Base-by-base conservation (phyloP, 179 eudicot species). In the Monotropa hypopitys region DNA sequence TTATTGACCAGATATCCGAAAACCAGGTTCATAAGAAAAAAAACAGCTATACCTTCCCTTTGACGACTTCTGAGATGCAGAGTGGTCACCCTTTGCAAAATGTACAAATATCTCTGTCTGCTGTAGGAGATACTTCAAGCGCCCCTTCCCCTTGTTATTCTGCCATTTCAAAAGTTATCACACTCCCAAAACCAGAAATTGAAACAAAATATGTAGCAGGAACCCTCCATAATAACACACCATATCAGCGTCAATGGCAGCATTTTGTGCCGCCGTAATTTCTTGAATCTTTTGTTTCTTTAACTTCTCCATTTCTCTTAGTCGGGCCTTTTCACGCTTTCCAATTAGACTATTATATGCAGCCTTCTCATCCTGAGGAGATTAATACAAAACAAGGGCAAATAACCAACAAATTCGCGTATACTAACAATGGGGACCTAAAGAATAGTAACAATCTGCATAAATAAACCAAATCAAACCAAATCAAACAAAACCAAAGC, bases 71-170 rank as follows among this genome's bases (percentile, higher is more conserved):
- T 79, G 84, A 9, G 92, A 73, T n/a, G 87, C 77, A 73, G 97
- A 85, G 46, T 88, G 94, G 38, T 86, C 97, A 63, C 94, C 90
- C 86, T 93, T 91, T 57, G 99, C 99, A 84, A 95, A 95, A 88
- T 95, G 99, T 40, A 97, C 91, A 90, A 95, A 92, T 79, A 92
- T 84, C 79, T 95, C 99, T 1, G 99, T 95, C 76, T 92, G 99
- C 86, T 95, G 92, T 75, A 95, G 80, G 75, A 95, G 97, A 79
- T 91, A 95, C 82, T 90, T 92, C 86, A 95, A 82, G 28, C 97
- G 96, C 28, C 98, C 98, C 78, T 94, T 88, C 46, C 98, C 97
- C 87, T 85, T 92, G 83, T 88, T 90, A 75, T 94, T 92, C 98
- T 94, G 90, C 75, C 78, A 70, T n/a, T 73, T 16, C 30, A 54